Conservation (phyloP, 2,329 filamentous ascomycete species). For the Aspergillus sp. region DNA sequence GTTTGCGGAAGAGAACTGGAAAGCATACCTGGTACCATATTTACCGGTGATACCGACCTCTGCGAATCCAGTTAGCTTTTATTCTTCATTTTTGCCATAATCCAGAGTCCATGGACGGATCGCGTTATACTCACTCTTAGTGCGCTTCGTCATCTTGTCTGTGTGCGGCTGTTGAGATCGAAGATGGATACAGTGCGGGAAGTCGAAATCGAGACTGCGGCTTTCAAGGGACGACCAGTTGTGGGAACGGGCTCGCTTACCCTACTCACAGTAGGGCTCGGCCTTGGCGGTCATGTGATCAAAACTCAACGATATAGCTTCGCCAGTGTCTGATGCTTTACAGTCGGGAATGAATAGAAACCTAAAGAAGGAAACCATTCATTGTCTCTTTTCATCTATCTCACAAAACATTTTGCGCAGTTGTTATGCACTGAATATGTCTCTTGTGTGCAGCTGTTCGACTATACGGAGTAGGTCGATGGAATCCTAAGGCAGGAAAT, state of each 20-base stretch:
- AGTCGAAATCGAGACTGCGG: slow-evolving; percentile 37
- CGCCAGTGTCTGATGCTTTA: not conserved
- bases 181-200: slow-evolving; percentile 43
- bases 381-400: too few relatives aligned
- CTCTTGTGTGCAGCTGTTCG: too few relatives aligned
- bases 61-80: slow-evolving; percentile 40
- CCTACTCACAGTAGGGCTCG: slow-evolving; percentile 31
- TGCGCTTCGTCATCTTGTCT: slow-evolving; percentile 90
- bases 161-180: slow-evolving; percentile 41
- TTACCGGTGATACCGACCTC: slow-evolving; percentile 98
- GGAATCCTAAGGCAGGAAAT: not conserved
- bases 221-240: slow-evolving; percentile 39
- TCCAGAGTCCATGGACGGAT: not conserved
- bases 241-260: slow-evolving; percentile 44
- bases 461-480: too few relatives aligned
- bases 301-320: not conserved
- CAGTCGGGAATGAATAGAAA: not conserved
- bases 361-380: not conserved
- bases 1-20: slow-evolving; percentile 29
- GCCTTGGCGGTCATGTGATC: slow-evolving; percentile 39
- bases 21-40: slow-evolving; percentile 90
- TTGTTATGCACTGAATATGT: too few relatives aligned
- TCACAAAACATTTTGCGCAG: too few relatives aligned
- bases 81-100: not conserved
- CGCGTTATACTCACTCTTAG: slow-evolving; percentile 65